Evolutionary conservation across 345 rosid genomes (phyloP), one percentile per base, ranked within the genome.

Genomic region (Salix purpurea): DNA sequence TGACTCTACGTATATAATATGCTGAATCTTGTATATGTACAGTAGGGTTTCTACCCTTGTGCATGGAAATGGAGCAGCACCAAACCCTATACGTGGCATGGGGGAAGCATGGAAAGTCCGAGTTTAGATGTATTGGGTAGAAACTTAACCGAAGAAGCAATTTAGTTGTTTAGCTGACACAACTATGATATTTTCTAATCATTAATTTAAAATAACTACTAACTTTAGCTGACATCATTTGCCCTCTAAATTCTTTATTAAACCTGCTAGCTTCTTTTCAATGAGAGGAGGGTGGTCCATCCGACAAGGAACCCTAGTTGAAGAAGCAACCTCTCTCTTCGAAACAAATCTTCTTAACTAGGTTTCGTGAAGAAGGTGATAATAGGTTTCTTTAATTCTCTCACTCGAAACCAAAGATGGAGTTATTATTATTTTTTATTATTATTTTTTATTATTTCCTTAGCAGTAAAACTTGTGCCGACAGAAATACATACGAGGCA

Each of bases 81-180:
- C 36, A 42, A 50, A 61, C 32, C 30, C 48, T 39, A 77, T 68
- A 80, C 84, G 87, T 86, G 88, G 86, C 88, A 81, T 73, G 78
- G 83, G 15, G 48, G 83, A 81, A 73, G 79, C 72, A 78, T 62
- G 74, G 83, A 83, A 90, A 90, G 91, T 90, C 88, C 74, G 85
- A 86, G 89, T 83, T 86, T 91, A 84, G 86, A 89, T 85, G 90
- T 80, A 80, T 91, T 83, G 91, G 97, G 89, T 91, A 85, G 92
- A 91, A 90, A 89, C 89, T 87, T 87, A 77, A 76, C 73, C 48
- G 85, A 84, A 87, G 85, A 91, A 87, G 90, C 96, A 87, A 92
- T 77, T 74, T 84, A 89, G 90, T 87, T 85, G 87, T 87, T 87
- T 89, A 86, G 82, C 90, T 83, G 88, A 87, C 84, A 83, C 70